These are phyloP conservation scores for Adansonia rubrostipa DNA, from an alignment of 441 rosid species.

Conservation along the genomic window DNA sequence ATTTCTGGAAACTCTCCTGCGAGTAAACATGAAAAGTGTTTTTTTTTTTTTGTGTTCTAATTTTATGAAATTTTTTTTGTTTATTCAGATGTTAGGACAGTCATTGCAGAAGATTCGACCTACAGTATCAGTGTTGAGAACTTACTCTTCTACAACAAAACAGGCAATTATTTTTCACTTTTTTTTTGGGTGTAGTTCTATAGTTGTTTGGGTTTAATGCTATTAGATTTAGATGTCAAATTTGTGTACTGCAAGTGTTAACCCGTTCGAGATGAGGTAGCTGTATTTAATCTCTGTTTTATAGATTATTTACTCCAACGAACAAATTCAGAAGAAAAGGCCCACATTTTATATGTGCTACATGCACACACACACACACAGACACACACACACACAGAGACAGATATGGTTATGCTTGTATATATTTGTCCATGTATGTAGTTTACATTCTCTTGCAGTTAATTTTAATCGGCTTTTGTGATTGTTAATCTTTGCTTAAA, in stretches of 20 bases:
- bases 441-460: conserved; percentile 8
- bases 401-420: neutral
- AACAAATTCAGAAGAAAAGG: neutral
- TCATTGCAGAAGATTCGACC: conserved; percentile 43
- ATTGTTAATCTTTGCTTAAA: neutral
- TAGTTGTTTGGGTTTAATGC: neutral
- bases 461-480: neutral
- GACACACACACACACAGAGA: neutral
- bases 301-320: neutral
- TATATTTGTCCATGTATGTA: neutral
- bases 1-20: conserved; percentile 20
- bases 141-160: conserved; percentile 54
- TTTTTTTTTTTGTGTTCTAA: neutral
- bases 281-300: too few relatives aligned
- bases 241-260: neutral
- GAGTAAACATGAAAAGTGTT: neutral
- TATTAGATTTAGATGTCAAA: conserved; percentile 6
- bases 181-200: neutral
- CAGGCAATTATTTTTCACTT: conserved; percentile 36
- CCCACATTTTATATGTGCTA: neutral
- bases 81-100: conserved; percentile 28
- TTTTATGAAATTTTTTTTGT: neutral
- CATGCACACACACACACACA: neutral
- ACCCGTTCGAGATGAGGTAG: too few relatives aligned
- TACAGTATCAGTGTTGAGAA: conserved; percentile 35